Evolutionary conservation across 1,284 basidiomycete genomes (phyloP).

Genomic region (Mycosarcoma mackinlayi): DNA sequence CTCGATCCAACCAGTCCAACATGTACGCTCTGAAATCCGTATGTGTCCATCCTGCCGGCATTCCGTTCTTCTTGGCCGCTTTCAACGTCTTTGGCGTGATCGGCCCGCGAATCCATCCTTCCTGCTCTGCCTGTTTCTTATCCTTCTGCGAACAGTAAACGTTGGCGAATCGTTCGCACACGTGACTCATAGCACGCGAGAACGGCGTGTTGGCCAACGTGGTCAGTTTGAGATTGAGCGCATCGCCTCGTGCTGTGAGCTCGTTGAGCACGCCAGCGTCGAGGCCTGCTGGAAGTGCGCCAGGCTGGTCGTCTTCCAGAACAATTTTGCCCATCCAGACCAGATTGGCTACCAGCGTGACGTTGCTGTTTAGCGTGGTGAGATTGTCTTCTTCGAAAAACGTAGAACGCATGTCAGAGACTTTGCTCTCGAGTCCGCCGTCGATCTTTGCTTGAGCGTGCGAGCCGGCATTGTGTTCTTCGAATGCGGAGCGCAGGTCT

Average conservation of each 20-base stretch:
- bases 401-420: constrained; percentile 2
- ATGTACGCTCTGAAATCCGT: constrained; percentile 43
- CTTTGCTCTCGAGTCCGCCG: constrained; percentile 17
- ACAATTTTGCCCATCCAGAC: constrained; percentile 44
- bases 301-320: constrained; percentile 1
- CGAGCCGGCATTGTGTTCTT: constrained; percentile 19
- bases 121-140: not conserved
- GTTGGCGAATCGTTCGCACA: constrained; percentile 36
- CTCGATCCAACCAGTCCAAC: constrained; percentile 38
- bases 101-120: constrained; percentile 39
- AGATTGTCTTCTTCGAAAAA: constrained; percentile 45
- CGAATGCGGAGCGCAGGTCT: constrained; percentile 30
- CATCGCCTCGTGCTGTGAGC: constrained; percentile 28
- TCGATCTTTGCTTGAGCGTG: not conserved
- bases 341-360: constrained; percentile 42
- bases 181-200: constrained; percentile 26
- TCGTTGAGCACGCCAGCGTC: constrained; percentile 20
- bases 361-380: constrained; percentile 33
- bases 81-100: constrained; percentile 35
- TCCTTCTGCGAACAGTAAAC: constrained; percentile 14
- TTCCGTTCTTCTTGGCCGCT: constrained; percentile 23
- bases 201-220: constrained; percentile 35
- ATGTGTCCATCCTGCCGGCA: constrained; percentile 31
- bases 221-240: constrained; percentile 29
- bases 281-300: constrained; percentile 19